Base-by-base conservation (phyloP, 805 yeast species). In the Ogataea naganishii region DNA sequence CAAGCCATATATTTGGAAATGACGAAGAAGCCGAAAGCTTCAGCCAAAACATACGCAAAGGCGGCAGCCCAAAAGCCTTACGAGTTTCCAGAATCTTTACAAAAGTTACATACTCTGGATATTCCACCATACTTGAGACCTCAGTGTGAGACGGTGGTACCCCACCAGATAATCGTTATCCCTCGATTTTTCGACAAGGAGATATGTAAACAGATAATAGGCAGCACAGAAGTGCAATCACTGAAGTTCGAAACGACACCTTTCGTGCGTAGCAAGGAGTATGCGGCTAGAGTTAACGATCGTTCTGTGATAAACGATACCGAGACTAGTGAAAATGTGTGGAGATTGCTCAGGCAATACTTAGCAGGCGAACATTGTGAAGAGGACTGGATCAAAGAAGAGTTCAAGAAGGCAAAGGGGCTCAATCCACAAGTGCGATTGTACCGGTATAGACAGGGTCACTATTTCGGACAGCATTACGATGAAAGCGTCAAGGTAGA, bases 241-340 rank as follows among this genome's bases (percentile, higher is more conserved):
- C 27, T 46, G 13, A 41, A 35, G 4, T 20, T 71, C 12, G 69
- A 57, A 34, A 69, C 74, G 0, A 71, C 75, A 0, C 75, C 72
- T 2, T 34, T 62, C 31, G 46, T 60, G 7, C 69, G 68, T 34
- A 61, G 68, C 20, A 69, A 58, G 37, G 64, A 60, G 8, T 75
- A 72, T 38, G 81, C 81, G 3, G 70, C 72, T 0, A 51, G 82
- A 22, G 62, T 61, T 24, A 75, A 75, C 39, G 81, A 74, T 39
- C 46, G 82, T 15, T 53, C 59, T 3, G 46, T 61, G 5, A 35
- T 65, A 5, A 48, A 49, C 4, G 75, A 73, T 43, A 32, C 43
- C 7, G 35, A 37, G 0, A 45, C 55, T 0, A 58, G 77, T 0
- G 43, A 44, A 5, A 40, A 47, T 5, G 43, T 74, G 19, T 72